Percentiles rank a stretch among this genome's conserved stretches.
phyloP scores from a whole-genome alignment of 768 basidiomycete species.

The Kwoniella dejecticola region DNA sequence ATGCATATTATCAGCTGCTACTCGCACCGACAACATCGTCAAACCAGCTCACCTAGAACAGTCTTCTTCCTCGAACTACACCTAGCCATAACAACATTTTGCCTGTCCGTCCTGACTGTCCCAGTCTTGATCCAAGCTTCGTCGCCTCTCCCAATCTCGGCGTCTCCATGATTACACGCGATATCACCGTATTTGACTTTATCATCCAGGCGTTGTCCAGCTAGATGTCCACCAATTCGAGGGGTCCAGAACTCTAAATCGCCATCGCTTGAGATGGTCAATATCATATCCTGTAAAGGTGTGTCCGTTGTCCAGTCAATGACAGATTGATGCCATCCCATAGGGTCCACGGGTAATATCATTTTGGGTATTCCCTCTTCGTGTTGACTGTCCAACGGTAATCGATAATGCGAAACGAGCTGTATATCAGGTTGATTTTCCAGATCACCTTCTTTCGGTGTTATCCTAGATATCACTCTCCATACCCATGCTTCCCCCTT shows the following conservation, averaged over 20 bases:
- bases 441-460: slow-evolving; percentile 8
- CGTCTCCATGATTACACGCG: slow-evolving; percentile 59
- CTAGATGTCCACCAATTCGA: slow-evolving; percentile 55
- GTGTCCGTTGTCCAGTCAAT: slow-evolving; percentile 50
- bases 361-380: slow-evolving; percentile 16
- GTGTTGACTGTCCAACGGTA: slow-evolving; percentile 28
- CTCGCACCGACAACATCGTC: not conserved
- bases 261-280: slow-evolving; percentile 75
- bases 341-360: slow-evolving; percentile 53
- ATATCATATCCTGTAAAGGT: slow-evolving; percentile 64
- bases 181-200: slow-evolving; percentile 15
- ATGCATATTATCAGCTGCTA: not conserved
- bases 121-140: slow-evolving; percentile 58
- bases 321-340: slow-evolving; percentile 55
- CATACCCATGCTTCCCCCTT: slow-evolving; percentile 49
- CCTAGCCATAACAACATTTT: slow-evolving; percentile 67
- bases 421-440: slow-evolving; percentile 14
- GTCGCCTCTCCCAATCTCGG: slow-evolving; percentile 42
- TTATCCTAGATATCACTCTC: slow-evolving; percentile 32
- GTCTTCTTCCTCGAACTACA: slow-evolving; percentile 93
- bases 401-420: slow-evolving; percentile 28
- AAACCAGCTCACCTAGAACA: slow-evolving; percentile 67
- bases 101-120: slow-evolving; percentile 67
- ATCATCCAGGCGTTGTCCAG: slow-evolving; percentile 3
- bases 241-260: slow-evolving; percentile 86